Evolutionary conservation across 2,329 filamentous ascomycete species (phyloP), one percentile per base, ranked within the genome.

Genomic region (Thyridium curvatum): DNA sequence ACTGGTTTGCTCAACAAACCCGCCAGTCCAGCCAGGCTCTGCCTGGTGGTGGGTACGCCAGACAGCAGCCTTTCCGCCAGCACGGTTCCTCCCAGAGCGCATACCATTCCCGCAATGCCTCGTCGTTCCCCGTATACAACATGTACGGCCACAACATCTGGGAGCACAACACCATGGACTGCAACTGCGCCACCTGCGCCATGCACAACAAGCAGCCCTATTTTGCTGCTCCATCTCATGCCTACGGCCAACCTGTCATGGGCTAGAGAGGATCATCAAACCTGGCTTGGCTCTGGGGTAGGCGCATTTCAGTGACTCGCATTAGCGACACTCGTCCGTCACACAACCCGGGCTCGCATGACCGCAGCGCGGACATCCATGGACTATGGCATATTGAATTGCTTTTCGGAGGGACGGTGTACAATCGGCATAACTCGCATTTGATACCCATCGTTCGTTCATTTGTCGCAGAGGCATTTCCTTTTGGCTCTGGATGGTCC

Each of bases 201-300:
- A 58, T 66, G 9, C 55, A 56, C 37, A 47, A 44, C 49, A 74
- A 74, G 55, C 60, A 68, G 12, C 53, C 63, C 1, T 77, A 76
- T 53, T 72, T 77, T 43, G 56, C 37, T 17, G 41, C 62, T 35
- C 21, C n/a, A n/a, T 51, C 64, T 16, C 67, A 72, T 38, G 59
- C 55, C 32, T 78, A 74, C 40, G 65, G 69, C 18, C 75, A 78
- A 52, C 60, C 74, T 12, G 74, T 79, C 13, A 68, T 77, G 55
- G 74, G 74, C 38, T 75, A 53, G 21, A 64, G 37, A 18, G n/a
- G 15, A n/a, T 16, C 7, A 32, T 18, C 32, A 13, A 26, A 10
- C 10, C 21, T 26, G 10, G 6, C 10, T 26, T 10, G 10, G 21
- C 10, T 26, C 6, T 26, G 10, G 10, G 21, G 6, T 10, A 10